A percentile compares a stretch with the other conserved stretches of the same genome.
Evolutionary conservation across 208 protist species (phyloP).

Genomic region (Pavlovales sp.): DNA sequence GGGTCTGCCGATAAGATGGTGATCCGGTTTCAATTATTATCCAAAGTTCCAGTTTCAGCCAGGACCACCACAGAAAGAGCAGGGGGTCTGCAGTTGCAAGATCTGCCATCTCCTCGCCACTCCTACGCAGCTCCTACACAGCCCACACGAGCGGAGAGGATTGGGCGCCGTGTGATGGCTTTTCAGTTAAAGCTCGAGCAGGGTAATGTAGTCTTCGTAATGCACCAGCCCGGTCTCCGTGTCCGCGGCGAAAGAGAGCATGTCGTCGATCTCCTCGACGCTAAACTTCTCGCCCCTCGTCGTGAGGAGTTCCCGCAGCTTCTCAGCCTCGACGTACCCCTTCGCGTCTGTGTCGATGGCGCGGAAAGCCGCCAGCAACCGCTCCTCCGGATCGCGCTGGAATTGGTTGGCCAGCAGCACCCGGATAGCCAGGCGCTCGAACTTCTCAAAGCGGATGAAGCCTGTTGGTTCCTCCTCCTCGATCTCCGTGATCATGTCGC

Average conservation of each 20-base stretch:
- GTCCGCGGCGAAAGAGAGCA: slow-evolving; percentile 10
- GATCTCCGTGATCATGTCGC: slow-evolving; percentile 23
- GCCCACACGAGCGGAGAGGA: too few species aligned
- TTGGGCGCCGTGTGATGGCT: too few species aligned
- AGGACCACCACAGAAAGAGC: too few species aligned
- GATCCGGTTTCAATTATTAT: too few species aligned
- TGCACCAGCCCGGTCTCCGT: background rate
- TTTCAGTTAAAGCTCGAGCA: background rate
- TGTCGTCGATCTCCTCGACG: slow-evolving; percentile 12
- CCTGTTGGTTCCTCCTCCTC: slow-evolving; percentile 41
- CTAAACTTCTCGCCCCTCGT: background rate
- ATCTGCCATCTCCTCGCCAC: too few species aligned
- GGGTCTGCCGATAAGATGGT: too few species aligned
- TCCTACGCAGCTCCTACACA: too few species aligned
- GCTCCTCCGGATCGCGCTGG: slow-evolving; percentile 9
- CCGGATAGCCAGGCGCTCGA: slow-evolving; percentile 24
- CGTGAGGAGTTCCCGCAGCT: slow-evolving; percentile 13
- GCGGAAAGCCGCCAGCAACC: slow-evolving; percentile 1
- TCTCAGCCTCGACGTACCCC: slow-evolving; percentile 23
- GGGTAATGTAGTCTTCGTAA: background rate
- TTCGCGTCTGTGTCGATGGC: slow-evolving; percentile 2
- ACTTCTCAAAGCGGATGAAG: slow-evolving; percentile 29
- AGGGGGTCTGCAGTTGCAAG: too few species aligned
- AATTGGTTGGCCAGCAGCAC: slow-evolving; percentile 6
- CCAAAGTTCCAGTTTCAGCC: too few species aligned